Evolutionary conservation across 495 filamentous ascomycete species (phyloP).

Genomic region (Neurospora cerealis): DNA sequence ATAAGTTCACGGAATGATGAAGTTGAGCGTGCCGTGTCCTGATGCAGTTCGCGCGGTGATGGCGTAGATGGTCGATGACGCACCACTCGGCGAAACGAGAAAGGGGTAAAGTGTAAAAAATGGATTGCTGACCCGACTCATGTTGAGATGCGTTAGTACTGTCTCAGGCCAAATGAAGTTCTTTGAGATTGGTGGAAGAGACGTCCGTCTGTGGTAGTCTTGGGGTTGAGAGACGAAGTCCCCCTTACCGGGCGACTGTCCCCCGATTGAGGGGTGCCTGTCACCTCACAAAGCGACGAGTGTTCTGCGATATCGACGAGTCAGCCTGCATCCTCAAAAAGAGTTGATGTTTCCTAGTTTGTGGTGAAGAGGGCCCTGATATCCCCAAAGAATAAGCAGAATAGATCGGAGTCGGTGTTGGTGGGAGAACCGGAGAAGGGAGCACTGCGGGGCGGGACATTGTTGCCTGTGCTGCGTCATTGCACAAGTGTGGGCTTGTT

Average conservation of each 20-base stretch:
- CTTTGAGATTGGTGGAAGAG: not conserved
- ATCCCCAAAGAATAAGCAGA: not conserved
- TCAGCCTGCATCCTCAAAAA: not conserved
- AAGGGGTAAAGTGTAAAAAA: not conserved
- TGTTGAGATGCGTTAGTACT: not conserved
- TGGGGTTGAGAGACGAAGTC: not conserved
- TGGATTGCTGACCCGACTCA: not conserved
- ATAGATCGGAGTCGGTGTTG: not conserved
- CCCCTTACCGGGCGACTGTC: not conserved
- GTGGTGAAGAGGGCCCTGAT: not conserved
- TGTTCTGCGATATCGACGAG: not conserved
- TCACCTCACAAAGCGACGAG: not conserved
- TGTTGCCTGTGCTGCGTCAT: not conserved
- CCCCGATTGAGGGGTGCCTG: not conserved
- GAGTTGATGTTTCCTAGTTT: not conserved
- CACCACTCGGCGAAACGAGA: not conserved
- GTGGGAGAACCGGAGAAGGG: not conserved
- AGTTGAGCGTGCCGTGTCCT: not conserved
- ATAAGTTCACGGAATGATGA: not conserved
- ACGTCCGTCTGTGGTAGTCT: not conserved
- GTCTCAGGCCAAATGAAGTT: not conserved
- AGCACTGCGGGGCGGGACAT: not conserved
- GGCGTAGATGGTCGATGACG: not conserved
- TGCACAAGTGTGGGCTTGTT: not conserved
- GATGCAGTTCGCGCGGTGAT: not conserved